Conservation (phyloP, 495 filamentous ascomycete species). For the Gamarada debralockiae region DNA sequence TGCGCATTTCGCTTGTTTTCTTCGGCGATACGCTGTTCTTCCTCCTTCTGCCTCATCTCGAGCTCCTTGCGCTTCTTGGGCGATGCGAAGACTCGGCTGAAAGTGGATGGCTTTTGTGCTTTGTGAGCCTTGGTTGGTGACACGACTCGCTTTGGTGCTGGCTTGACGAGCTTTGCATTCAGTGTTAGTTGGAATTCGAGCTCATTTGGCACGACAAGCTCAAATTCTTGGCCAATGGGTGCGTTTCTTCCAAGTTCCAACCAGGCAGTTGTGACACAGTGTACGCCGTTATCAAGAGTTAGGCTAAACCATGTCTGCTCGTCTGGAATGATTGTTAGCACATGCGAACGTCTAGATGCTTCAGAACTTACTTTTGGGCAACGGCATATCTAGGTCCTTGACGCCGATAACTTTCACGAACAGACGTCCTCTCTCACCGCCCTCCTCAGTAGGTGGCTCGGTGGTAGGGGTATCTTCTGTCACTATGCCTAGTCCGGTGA, state of each 20-base stretch:
- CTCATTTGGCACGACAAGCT: slow-evolving; percentile 93
- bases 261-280: slow-evolving; percentile 96
- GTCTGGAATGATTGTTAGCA: slow-evolving; percentile 28
- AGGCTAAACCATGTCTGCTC: slow-evolving; percentile 91
- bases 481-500: slow-evolving; percentile 53
- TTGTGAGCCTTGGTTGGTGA: slow-evolving; percentile 60
- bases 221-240: slow-evolving; percentile 96
- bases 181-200: slow-evolving; percentile 96
- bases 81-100: slow-evolving; percentile 87
- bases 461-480: slow-evolving; percentile 49
- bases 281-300: slow-evolving; percentile 93
- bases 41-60: slow-evolving; percentile 74
- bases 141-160: slow-evolving; percentile 49
- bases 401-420: slow-evolving; percentile 98
- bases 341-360: not conserved
- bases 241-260: slow-evolving; percentile 88
- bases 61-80: slow-evolving; percentile 94
- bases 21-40: slow-evolving; percentile 60
- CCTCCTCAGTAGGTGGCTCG: slow-evolving; percentile 62
- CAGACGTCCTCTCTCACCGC: slow-evolving; percentile 82
- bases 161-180: slow-evolving; percentile 88
- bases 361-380: slow-evolving; percentile 72
- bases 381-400: slow-evolving; percentile 87
- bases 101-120: slow-evolving; percentile 69
- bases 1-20: slow-evolving; percentile 65